Percentiles rank a stretch among this genome's conserved stretches.
Evolutionary conservation across 345 rosid genomes (phyloP).

Genomic region (Noccaea caerulescens): DNA sequence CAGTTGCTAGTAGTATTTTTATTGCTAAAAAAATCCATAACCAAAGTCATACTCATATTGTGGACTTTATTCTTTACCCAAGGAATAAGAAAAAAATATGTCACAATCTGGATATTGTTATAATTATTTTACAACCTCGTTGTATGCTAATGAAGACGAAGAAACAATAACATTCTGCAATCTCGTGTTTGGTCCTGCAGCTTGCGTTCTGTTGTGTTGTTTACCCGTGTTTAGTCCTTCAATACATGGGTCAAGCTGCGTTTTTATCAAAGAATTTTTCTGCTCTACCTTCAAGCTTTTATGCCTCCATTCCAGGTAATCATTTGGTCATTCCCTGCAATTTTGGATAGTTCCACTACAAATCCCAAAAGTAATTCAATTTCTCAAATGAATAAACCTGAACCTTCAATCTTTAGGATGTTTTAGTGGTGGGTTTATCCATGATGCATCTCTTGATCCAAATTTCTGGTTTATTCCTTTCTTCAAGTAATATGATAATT

Average conservation of each 20-base stretch:
- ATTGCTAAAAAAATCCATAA: constrained; percentile 7
- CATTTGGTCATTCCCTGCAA: constrained; percentile 17
- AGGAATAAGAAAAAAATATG: constrained; percentile 16
- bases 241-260: constrained; percentile 99
- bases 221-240: constrained; percentile 95
- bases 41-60: background rate
- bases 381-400: constrained; percentile 10
- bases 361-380: constrained; percentile 5
- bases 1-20: background rate
- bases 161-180: constrained; percentile 24
- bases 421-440: constrained; percentile 12
- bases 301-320: constrained; percentile 88
- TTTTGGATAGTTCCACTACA: constrained; percentile 9
- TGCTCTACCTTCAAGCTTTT: constrained; percentile 65
- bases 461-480: constrained; percentile 25
- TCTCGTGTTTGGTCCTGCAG: constrained; percentile 52
- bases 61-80: constrained; percentile 22
- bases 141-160: constrained; percentile 1
- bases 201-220: constrained; percentile 70
- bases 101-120: constrained; percentile 13
- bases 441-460: constrained; percentile 13
- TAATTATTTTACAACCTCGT: background rate
- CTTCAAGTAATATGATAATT: constrained; percentile 22
- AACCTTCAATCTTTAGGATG: constrained; percentile 12
- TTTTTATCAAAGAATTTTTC: constrained; percentile 81